Percentiles rank a stretch among this genome's conserved stretches.
These are phyloP conservation scores for Colletotrichum tabaci DNA, from an alignment of 2,329 filamentous ascomycete species.

Conservation along the genomic window DNA sequence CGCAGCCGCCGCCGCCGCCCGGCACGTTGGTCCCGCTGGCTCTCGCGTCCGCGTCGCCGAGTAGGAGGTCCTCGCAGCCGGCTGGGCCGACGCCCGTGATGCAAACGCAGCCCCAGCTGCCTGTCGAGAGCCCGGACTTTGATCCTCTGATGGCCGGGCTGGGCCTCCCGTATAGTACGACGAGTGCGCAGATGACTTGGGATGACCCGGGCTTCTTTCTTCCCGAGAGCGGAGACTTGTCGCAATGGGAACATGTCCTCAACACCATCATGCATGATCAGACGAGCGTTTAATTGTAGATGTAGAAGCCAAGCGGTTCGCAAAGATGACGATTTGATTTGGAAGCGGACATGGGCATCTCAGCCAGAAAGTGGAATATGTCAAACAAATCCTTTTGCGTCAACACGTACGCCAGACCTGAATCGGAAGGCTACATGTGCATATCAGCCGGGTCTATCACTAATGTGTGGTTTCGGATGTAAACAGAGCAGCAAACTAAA, in stretches of 20 bases:
- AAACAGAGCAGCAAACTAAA: no score
- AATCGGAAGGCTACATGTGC: no score
- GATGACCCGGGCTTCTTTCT: slow-evolving; percentile 36
- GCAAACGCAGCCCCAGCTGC: slow-evolving; percentile 26
- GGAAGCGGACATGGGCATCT: no score
- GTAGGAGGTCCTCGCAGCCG: background rate
- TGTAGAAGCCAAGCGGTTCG: background rate
- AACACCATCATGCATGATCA: slow-evolving; percentile 39
- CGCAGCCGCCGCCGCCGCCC: slow-evolving; percentile 1
- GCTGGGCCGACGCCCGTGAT: background rate
- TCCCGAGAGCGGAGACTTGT: slow-evolving; percentile 25
- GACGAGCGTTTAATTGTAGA: background rate
- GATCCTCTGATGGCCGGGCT: slow-evolving; percentile 24
- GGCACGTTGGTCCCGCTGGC: slow-evolving; percentile 4
- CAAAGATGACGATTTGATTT: no score
- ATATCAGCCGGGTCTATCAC: no score
- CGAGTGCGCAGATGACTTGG: slow-evolving; percentile 38
- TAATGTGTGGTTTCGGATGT: background rate
- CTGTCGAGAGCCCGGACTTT: slow-evolving; percentile 29
- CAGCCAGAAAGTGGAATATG: no score
- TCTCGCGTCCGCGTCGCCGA: slow-evolving; percentile 9
- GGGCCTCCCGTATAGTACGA: slow-evolving; percentile 36
- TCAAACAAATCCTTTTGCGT: no score
- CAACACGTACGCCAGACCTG: no score
- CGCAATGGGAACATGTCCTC: slow-evolving; percentile 36